These are phyloP conservation scores for Rasamsonia emersonii DNA, from an alignment of 2,329 filamentous ascomycete species.

Conservation along the genomic window DNA sequence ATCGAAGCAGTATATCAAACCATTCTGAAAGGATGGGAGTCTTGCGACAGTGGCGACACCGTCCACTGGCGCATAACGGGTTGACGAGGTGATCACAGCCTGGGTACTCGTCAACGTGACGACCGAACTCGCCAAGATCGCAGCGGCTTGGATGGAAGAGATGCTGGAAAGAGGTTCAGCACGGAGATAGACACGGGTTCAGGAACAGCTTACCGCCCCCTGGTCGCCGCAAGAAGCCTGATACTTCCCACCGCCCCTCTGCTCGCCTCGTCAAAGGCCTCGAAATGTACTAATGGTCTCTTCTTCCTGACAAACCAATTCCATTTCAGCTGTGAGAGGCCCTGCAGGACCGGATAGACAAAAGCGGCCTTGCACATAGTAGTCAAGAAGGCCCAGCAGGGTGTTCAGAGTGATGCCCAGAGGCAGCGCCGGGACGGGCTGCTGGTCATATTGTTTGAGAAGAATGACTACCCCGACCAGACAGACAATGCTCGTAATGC, in stretches of 20 bases:
- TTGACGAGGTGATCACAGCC: not conserved
- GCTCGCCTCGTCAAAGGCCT: slow-evolving; percentile 2
- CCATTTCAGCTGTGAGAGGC: slow-evolving; percentile 6
- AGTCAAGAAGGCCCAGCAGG: slow-evolving; percentile 6
- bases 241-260: slow-evolving; percentile 5
- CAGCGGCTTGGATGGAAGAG: slow-evolving; percentile 2
- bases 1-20: not conserved
- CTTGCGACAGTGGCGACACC: slow-evolving; percentile 1
- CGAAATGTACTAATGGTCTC: slow-evolving; percentile 4
- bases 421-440: slow-evolving; percentile 2
- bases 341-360: slow-evolving; percentile 3
- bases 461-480: slow-evolving; percentile 3
- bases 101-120: slow-evolving; percentile 5
- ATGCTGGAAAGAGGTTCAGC: not conserved
- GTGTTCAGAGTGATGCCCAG: slow-evolving; percentile 2
- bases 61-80: slow-evolving; percentile 1
- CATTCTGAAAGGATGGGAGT: slow-evolving; percentile 1
- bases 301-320: slow-evolving; percentile 1
- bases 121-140: slow-evolving; percentile 4
- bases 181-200: not conserved
- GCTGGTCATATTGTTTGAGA: slow-evolving; percentile 3
- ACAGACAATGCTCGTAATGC: slow-evolving; percentile 2
- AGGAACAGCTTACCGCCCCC: slow-evolving; percentile 5
- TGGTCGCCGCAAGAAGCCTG: slow-evolving; percentile 4
- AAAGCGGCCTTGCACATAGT: slow-evolving; percentile 4